Base-by-base conservation (phyloP, 257 asterid genomes). In the Nemophila menziesii region DNA sequence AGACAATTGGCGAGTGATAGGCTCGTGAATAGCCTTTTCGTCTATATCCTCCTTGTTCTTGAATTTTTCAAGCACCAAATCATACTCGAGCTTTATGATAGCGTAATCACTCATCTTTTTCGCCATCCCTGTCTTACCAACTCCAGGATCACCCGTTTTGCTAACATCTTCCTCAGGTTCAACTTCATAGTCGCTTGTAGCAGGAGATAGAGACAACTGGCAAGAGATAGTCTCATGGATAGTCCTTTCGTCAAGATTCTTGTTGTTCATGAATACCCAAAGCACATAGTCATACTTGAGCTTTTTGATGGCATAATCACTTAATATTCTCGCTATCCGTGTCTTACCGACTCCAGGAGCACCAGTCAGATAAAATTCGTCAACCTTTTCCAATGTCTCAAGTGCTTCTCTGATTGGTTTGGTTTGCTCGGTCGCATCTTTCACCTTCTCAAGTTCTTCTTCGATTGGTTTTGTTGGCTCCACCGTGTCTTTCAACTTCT, bases 41-140 rank as follows among this genome's bases (percentile, higher is more conserved):
- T 34, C 57, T 34, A 43, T 17, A 21, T 15, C 26, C 16, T 43
- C 57, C 40, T 29, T 22, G n/a, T 42, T 15, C 12, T 23, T 22
- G 42, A 4, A 43, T n/a, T 41, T 49, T 54, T 54, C 51, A 13
- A 59, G 53, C 13, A 29, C 33, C 7, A 51, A 1, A 20, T 51
- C 65, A 27, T 44, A 52, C 21, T 22, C 8, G 13, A 16, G 18
- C 43, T 51, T 20, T 54, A 22, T 44, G 33, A 59, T 14, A 33
- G 59, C 58, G 2, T 11, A 23, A 8, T 26, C n/a, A 33, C 54
- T 44, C 8, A 51, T 20, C 39, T 19, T 59, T 36, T 48, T 51
- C 13, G 59, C 59, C 40, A 46, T 45, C 60, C 66, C 39, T 23
- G 60, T 46, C 43, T 60, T 60, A 2, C 66, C 66, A 22, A 60